These are phyloP conservation scores for Crithidia expoeki DNA, from an alignment of 208 protist species.

Conservation along the genomic window DNA sequence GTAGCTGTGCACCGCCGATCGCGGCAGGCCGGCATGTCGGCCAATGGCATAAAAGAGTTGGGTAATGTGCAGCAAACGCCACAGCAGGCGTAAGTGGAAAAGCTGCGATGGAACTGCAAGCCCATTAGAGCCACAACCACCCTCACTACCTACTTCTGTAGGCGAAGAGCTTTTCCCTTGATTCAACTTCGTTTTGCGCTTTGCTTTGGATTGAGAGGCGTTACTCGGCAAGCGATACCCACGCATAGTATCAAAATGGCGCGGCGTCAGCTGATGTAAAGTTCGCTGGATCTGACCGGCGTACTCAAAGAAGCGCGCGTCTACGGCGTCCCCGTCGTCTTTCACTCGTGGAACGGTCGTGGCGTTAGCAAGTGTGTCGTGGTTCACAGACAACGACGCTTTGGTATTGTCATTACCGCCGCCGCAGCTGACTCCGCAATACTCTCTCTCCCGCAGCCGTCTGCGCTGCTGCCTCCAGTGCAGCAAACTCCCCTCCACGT, in stretches of 20 bases:
- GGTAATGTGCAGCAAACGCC: constrained; percentile 27
- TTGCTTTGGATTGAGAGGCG: neutral
- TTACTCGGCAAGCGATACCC: constrained; percentile 14
- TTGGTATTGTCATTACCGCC: neutral
- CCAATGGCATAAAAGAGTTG: constrained; percentile 26
- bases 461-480: constrained; percentile 19
- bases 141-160: no score
- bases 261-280: constrained; percentile 33
- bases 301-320: constrained; percentile 35
- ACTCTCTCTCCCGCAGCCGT: neutral
- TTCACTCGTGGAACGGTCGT: neutral
- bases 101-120: constrained; percentile 8
- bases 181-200: neutral
- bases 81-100: constrained; percentile 20
- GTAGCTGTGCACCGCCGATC: constrained; percentile 17
- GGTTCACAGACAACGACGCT: neutral
- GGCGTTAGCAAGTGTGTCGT: no score
- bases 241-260: constrained; percentile 29
- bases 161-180: neutral
- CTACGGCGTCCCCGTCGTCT: constrained; percentile 25
- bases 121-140: no score
- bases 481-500: constrained; percentile 2
- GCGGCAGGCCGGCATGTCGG: constrained; percentile 21
- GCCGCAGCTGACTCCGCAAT: neutral
- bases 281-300: constrained; percentile 41